phyloP scores from a whole-genome alignment of 495 filamentous ascomycete species.

The Monascus purpureus region DNA sequence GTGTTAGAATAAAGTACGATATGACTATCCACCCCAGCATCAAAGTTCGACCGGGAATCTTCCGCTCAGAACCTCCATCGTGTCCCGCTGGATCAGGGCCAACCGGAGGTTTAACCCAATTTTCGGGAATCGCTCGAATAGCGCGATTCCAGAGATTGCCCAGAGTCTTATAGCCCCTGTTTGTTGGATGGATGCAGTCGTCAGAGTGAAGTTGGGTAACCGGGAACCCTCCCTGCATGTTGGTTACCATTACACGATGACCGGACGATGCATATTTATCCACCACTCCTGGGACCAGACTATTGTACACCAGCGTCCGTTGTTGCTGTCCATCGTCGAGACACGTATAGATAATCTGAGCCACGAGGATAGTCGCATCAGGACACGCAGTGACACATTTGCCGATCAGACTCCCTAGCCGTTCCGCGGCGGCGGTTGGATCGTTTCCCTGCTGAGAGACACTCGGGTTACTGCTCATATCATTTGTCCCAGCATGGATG shows the following conservation, averaged over 20 bases:
- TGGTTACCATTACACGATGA: not conserved
- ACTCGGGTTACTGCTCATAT: not conserved
- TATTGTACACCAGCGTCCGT: not conserved
- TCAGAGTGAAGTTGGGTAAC: not conserved
- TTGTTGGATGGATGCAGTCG: not conserved
- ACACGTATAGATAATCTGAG: constrained; percentile 14
- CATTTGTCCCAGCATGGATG: constrained; percentile 3
- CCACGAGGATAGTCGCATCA: constrained; percentile 21
- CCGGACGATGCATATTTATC: not conserved
- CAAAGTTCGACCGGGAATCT: too few relatives aligned
- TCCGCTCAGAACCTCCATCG: too few relatives aligned
- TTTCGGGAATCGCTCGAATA: not conserved
- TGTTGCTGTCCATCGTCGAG: not conserved
- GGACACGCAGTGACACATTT: constrained; percentile 14
- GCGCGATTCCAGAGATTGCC: not conserved
- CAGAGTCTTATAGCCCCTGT: not conserved
- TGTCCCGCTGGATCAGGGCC: too few relatives aligned
- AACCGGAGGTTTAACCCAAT: not conserved
- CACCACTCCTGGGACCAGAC: not conserved
- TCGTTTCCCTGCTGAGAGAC: not conserved
- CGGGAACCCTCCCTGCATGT: not conserved
- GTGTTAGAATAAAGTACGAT: too few relatives aligned
- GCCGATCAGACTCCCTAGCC: constrained; percentile 10
- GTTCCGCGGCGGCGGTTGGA: not conserved
- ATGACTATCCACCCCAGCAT: too few relatives aligned